Base-by-base conservation (phyloP, 106 monocot genomes). In the Apostasia ramifera region DNA sequence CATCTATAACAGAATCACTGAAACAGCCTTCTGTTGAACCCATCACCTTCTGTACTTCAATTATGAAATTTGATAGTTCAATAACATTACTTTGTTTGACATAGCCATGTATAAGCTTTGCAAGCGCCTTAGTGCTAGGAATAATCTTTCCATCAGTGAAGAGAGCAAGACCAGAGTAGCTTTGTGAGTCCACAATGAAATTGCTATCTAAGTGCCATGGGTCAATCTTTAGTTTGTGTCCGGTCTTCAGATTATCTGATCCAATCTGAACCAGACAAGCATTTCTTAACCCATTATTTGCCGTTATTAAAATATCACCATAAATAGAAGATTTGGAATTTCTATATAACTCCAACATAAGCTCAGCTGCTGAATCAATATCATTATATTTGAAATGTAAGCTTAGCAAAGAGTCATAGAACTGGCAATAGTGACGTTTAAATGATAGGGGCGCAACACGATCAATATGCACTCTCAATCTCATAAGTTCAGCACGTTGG, bases 321-420 rank as follows among this genome's bases (percentile, higher is more conserved):
- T 56, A 62, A 0, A 63, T 53, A 69, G 67, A 8, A 55, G 56
- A 59, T n/a, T 71, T 79, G 8, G 78, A 59, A 13, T 59, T 75
- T 37, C 43, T 41, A 76, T 76, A 80, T 55, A 92, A 70, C 62
- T 80, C 77, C 54, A 87, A 54, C 54, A 92, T 56, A 69, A 93
- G 79, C 9, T 80, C 61, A 57, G 79, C 73, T 59, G 97, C 97
- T 59, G 87, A 75, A 79, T 87, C 76, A 39, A 92, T 57, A 77
- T 98, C 92, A 73, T 85, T 81, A 68, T 81, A 90, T 75, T 81
- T 98, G 62, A 98, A 93, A 54, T 93, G 90, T 63, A 92, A 78
- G 68, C 73, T 87, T 66, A 98, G 58, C 62, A 93, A 71, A 73
- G 77, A 76, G 43, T 90, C 90, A 66, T 92, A 93, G 53, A 90